A percentile compares a stretch with the other conserved stretches of the same genome.
These are phyloP conservation scores for Hypholoma fasciculare DNA, from an alignment of 768 basidiomycete species.

Conservation along the genomic window DNA sequence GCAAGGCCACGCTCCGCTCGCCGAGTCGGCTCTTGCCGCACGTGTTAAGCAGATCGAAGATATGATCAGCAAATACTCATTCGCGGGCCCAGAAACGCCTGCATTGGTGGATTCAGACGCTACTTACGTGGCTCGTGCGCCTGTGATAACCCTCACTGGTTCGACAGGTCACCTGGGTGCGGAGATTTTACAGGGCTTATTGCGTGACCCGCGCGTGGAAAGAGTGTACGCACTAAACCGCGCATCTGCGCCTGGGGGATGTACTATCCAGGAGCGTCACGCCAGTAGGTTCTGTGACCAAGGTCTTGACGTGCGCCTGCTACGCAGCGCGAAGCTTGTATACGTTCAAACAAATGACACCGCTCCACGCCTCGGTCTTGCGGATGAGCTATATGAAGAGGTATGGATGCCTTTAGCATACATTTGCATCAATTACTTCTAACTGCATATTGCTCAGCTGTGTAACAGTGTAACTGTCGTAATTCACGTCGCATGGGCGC, in stretches of 20 bases:
- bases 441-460: neutral
- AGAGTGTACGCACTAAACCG: neutral
- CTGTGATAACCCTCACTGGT: neutral
- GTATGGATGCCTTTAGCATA: neutral
- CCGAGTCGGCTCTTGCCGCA: neutral
- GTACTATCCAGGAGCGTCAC: neutral
- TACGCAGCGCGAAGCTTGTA: neutral
- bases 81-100: neutral
- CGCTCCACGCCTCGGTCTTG: neutral
- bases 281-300: neutral
- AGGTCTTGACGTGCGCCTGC: neutral
- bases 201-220: neutral
- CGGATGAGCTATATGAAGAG: neutral
- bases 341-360: neutral
- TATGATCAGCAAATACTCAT: constrained; percentile 35
- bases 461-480: neutral
- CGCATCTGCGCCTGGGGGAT: neutral
- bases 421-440: too few relatives aligned
- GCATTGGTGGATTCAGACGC: too few relatives aligned
- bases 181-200: constrained; percentile 1
- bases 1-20: constrained; percentile 10
- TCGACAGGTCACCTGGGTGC: constrained; percentile 7
- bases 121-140: neutral
- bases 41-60: constrained; percentile 25
- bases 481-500: constrained; percentile 4